Percentiles rank a stretch among this genome's conserved stretches.
Evolutionary conservation across 78 protist genomes (phyloP).

Genomic region (Dictyostelium intermedium): DNA sequence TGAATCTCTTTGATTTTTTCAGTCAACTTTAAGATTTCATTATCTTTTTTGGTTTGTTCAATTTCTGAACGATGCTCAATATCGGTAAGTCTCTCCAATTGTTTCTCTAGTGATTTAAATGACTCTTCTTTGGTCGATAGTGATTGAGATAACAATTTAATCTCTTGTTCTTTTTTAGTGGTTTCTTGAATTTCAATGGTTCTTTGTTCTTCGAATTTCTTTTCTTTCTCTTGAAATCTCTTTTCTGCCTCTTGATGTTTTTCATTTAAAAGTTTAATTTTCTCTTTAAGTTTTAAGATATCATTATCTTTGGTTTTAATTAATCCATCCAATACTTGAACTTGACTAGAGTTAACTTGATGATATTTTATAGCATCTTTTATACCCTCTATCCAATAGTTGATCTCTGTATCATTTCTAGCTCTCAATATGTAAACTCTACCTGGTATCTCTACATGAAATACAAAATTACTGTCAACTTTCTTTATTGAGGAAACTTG

Average conservation of each 20-base stretch:
- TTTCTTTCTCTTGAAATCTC: background rate
- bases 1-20: background rate
- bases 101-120: background rate
- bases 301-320: conserved; percentile 45
- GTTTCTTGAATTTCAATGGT: background rate
- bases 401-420: conserved; percentile 21
- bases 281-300: conserved; percentile 10
- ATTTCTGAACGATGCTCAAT: background rate
- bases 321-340: conserved; percentile 9
- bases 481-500: conserved; percentile 16
- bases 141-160: background rate
- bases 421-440: conserved; percentile 27
- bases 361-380: background rate
- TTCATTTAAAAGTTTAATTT: background rate
- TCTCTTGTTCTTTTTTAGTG: background rate
- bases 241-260: background rate
- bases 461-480: conserved; percentile 4
- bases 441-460: conserved; percentile 35
- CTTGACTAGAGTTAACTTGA: background rate
- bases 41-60: background rate
- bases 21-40: conserved; percentile 2
- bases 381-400: conserved; percentile 74
- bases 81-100: background rate
- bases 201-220: background rate
- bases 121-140: background rate